phyloP scores from a whole-genome alignment of 2,329 filamentous ascomycete species.

The Pseudogymnoascus sp. region DNA sequence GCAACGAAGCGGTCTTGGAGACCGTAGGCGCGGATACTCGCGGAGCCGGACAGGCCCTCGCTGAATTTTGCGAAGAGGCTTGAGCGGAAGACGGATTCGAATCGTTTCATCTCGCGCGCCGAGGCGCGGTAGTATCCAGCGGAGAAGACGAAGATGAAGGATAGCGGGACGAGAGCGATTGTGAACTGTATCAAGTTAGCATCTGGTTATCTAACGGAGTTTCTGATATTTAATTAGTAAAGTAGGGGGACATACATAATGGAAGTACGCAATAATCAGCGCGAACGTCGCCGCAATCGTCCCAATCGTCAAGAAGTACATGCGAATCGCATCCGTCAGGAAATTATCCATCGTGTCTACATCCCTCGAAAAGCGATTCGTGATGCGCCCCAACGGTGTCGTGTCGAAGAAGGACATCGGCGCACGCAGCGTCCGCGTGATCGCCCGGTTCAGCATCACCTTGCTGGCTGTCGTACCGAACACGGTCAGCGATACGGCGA shows the following conservation, averaged over 20 bases:
- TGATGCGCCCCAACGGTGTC: constrained; percentile 88
- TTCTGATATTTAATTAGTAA: background rate
- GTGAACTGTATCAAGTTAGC: constrained; percentile 32
- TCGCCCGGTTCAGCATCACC: constrained; percentile 71
- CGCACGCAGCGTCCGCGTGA: constrained; percentile 64
- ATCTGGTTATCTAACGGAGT: constrained; percentile 29
- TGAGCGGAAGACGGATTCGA: constrained; percentile 82
- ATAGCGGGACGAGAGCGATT: constrained; percentile 60
- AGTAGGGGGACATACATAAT: constrained; percentile 45
- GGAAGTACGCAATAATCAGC: constrained; percentile 90
- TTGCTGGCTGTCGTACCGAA: constrained; percentile 77
- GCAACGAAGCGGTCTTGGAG: constrained; percentile 66
- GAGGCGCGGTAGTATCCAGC: constrained; percentile 85
- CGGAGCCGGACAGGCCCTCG: constrained; percentile 75
- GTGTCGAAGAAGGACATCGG: constrained; percentile 96
- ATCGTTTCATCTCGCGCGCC: constrained; percentile 88
- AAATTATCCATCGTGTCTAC: constrained; percentile 96
- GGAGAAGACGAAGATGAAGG: constrained; percentile 71
- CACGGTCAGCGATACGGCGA: constrained; percentile 70
- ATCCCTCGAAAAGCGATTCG: constrained; percentile 91
- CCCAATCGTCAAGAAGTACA: constrained; percentile 80
- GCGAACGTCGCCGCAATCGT: constrained; percentile 79
- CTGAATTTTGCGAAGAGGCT: constrained; percentile 84
- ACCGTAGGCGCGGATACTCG: constrained; percentile 85
- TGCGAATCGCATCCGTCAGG: constrained; percentile 79